These are phyloP conservation scores for Acacia pycnantha DNA, from an alignment of 331 rosid species.

Conservation along the genomic window DNA sequence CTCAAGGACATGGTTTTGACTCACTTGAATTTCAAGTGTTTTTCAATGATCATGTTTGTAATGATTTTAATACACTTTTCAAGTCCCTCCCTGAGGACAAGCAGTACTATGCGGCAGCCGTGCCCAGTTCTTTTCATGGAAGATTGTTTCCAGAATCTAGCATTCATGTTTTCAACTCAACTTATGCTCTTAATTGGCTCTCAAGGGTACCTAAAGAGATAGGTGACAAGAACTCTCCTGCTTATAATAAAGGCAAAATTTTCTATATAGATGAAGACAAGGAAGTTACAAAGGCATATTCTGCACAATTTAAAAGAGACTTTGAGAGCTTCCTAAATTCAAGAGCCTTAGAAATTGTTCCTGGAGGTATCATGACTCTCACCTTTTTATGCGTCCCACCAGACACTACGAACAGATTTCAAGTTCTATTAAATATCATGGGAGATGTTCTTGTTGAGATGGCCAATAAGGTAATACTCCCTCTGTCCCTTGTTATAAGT, in stretches of 20 bases:
- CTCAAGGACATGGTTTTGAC: not conserved
- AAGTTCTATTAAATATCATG: not conserved
- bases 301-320: not conserved
- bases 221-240: not conserved
- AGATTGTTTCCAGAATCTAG: not conserved
- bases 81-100: not conserved
- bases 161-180: not conserved
- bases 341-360: not conserved
- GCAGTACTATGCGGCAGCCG: too few relatives aligned
- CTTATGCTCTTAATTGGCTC: slow-evolving; percentile 2
- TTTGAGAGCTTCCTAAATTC: not conserved
- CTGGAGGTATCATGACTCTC: not conserved
- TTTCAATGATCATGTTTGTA: not conserved
- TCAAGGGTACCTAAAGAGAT: not conserved
- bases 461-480: not conserved
- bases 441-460: not conserved
- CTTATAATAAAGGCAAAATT: not conserved
- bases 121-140: not conserved
- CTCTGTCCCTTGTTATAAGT: too few relatives aligned
- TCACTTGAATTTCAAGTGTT: not conserved
- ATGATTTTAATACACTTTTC: not conserved
- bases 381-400: not conserved
- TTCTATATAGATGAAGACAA: not conserved
- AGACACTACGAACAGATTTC: not conserved
- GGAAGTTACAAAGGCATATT: not conserved